Evolutionary conservation across 208 protist genomes (phyloP).

Genomic region (Naegleria gruberi): DNA sequence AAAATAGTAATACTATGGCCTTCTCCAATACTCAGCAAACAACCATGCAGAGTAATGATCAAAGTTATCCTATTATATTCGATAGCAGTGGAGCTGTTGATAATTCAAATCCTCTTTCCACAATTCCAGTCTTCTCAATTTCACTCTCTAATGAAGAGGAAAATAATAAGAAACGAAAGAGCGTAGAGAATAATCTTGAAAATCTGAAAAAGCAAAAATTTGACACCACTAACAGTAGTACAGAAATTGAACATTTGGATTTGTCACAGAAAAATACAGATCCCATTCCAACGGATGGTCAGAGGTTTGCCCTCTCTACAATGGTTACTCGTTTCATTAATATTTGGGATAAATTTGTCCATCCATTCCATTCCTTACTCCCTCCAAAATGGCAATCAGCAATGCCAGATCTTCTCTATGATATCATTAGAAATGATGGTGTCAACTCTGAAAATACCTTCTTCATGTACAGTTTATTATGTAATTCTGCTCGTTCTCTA

Average conservation of each 20-base stretch:
- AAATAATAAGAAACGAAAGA: not conserved
- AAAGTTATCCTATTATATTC: not conserved
- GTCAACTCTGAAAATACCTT: not conserved
- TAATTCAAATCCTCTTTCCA: not conserved
- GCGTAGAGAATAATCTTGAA: not conserved
- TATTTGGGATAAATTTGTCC: not conserved
- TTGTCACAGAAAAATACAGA: not conserved
- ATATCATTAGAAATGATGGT: not conserved
- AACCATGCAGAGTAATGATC: not conserved
- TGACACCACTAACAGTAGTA: not conserved
- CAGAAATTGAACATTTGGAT: not conserved
- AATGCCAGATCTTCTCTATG: not conserved
- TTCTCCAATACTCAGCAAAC: not conserved
- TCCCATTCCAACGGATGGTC: not conserved
- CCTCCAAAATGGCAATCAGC: not conserved
- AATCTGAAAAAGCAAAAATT: not conserved
- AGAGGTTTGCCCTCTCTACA: not conserved
- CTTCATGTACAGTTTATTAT: not conserved
- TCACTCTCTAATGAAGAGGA: not conserved
- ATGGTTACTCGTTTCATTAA: slow-evolving; percentile 10
- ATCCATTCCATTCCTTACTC: not conserved
- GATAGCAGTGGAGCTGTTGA: too few species aligned
- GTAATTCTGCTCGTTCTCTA: not conserved
- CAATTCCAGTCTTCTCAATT: not conserved
- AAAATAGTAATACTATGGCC: not conserved